Evolutionary conservation across 2,329 filamentous ascomycete species (phyloP), one percentile per base, ranked within the genome.

Genomic region (Pestalotiopsis sp.): DNA sequence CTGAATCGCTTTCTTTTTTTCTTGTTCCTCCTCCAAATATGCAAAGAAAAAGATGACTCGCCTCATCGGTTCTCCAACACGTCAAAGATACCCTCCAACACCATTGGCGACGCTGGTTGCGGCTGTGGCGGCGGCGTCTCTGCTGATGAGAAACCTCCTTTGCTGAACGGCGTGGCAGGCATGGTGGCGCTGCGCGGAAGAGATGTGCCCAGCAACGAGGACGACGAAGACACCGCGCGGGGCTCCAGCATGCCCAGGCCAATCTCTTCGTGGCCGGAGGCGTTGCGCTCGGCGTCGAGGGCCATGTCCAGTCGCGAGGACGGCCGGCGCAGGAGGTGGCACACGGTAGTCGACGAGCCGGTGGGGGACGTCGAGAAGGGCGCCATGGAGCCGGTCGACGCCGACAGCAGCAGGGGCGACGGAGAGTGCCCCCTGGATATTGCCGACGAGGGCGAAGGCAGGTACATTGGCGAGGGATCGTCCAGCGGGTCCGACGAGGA

Each of bases 251-350:
- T 66, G 9, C 61, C 62, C 49, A 66, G 20, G 6, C 36, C 66
- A 17, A 68, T 68, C 36, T 60, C 67, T 58, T 68, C 67, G 23
- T 27, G n/a, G 14, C 67, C 64, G 6, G 67, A 68, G 3, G 67
- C 64, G 20, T 65, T 45, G 23, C 64, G 63, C 49, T 68, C 67
- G 13, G 67, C 67, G 2, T 68, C 67, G 14, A 68, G 64, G 4
- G 67, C 67, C 63, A 68, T 60, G 56, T 68, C 67, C 63, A 68
- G 36, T 25, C 64, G 60, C 17, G 67, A 68, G 12, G 63, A 36
- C 2, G 61, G 64, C 38, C 56, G 57, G 12, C 67, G 38, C 31
- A 68, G 38, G 4, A 27, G 12, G 25, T 41, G 62, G 41, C 17
- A 56, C 36, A 65, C 40, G 12, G 41, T 23, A 27, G 5, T 41